Percentiles rank a stretch among this genome's conserved stretches.
phyloP scores from a whole-genome alignment of 2,329 filamentous ascomycete genomes.

The Fusarium keratoplasticum region DNA sequence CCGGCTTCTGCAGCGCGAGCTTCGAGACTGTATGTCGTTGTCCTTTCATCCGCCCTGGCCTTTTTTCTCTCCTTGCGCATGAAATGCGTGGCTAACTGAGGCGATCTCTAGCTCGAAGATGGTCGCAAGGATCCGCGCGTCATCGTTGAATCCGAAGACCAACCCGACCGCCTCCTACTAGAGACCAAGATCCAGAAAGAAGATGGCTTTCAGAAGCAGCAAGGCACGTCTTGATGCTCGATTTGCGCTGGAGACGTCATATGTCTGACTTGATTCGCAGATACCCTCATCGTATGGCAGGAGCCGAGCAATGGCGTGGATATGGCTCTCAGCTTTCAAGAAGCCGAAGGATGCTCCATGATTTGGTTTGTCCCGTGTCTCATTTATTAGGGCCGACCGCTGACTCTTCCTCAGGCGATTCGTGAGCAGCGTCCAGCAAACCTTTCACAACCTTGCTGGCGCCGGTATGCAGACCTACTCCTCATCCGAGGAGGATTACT shows the following conservation, averaged over 20 bases:
- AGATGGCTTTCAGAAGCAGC: slow-evolving; percentile 97
- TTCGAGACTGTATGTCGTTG: slow-evolving; percentile 74
- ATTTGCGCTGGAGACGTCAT: slow-evolving; percentile 32
- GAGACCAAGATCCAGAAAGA: slow-evolving; percentile 93
- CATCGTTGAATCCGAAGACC: slow-evolving; percentile 92
- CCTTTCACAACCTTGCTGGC: slow-evolving; percentile 69
- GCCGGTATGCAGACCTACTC: slow-evolving; percentile 63
- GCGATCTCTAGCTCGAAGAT: slow-evolving; percentile 61
- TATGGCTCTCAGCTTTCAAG: slow-evolving; percentile 98
- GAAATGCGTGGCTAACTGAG: slow-evolving; percentile 42
- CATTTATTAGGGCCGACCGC: not conserved
- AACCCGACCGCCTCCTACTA: slow-evolving; percentile 83
- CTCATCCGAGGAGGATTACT: not conserved
- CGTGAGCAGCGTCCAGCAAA: slow-evolving; percentile 85
- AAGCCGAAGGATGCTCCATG: slow-evolving; percentile 90
- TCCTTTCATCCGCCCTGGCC: slow-evolving; percentile 16
- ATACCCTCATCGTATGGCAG: slow-evolving; percentile 98
- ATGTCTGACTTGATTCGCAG: slow-evolving; percentile 60
- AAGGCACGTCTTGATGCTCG: slow-evolving; percentile 70
- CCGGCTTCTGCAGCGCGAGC: slow-evolving; percentile 90
- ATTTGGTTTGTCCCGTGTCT: slow-evolving; percentile 77
- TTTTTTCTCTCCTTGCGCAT: slow-evolving; percentile 23
- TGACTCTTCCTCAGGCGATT: slow-evolving; percentile 77
- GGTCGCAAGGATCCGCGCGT: slow-evolving; percentile 86
- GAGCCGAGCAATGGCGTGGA: slow-evolving; percentile 86